Base-by-base conservation (phyloP, 1,284 basidiomycete genomes). In the Boletellus deceptivus region DNA sequence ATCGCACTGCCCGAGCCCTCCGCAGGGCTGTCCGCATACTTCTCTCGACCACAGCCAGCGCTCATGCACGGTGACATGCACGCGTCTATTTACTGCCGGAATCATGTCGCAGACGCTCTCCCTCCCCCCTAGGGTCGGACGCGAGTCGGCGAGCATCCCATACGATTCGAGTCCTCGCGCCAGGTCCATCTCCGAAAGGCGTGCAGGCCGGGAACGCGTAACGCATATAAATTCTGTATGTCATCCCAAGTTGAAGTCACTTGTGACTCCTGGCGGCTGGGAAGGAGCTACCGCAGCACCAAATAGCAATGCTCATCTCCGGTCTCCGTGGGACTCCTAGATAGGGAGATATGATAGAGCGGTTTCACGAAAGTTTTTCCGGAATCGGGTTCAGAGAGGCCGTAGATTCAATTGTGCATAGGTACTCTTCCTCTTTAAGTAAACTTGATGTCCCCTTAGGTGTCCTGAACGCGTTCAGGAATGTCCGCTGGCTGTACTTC, bases 381-480 rank as follows among this genome's bases (percentile, higher is more conserved):
- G 10, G 29, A 27, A 43, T 47, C 10, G 52, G 48, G 13, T 55
- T 55, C 18, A 34, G 24, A 43, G 52, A 55, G 34, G 39, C 43
- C 6, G 46, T 38, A 18, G n/a, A 38, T 35, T 25, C 38, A 5
- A 11, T 25, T 25, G 8, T 8, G 8, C 24, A 7, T 25, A 25
- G 24, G 8, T 8, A 1, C 24, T 7, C 22, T 24, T 24, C 24
- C 9, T 40, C 48, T 24, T 31, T 31, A 25, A 43, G 39, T 34
- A 36, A 53, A 27, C 25, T 55, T 40, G 44, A 54, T 39, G 18
- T 22, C 10, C 16, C 6, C 29, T 25, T 39, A 79, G 77, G 76
- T 7, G 68, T 73, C 42, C 67, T 80, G 24, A 76, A 69, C 52
- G n/a, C n/a, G n/a, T n/a, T n/a, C n/a, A n/a, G n/a, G 58, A 67